Conservation (phyloP, 139 green algal genomes). For the Micromonas pusilla region DNA sequence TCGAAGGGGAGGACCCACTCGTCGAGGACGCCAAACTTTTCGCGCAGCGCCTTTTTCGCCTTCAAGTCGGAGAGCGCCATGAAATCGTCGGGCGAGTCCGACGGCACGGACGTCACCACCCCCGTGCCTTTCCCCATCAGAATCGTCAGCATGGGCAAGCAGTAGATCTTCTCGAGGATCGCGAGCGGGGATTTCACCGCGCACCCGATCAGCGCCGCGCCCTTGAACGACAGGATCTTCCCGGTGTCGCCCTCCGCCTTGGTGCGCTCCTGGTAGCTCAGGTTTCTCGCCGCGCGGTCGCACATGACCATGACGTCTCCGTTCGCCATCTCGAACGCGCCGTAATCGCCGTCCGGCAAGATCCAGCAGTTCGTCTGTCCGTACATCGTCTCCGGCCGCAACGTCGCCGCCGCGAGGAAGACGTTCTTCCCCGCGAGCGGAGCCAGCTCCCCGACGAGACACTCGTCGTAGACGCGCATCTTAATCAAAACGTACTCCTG, state of each 20-base stretch:
- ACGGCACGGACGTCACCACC: conserved; percentile 92
- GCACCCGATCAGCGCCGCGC: conserved; percentile 85
- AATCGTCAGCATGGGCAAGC: conserved; percentile 95
- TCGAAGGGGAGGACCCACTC: conserved; percentile 94
- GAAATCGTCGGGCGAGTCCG: conserved; percentile 94
- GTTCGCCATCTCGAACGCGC: conserved; percentile 60
- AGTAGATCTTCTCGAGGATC: conserved; percentile 74
- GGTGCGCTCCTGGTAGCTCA: conserved; percentile 77
- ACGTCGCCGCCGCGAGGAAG: conserved; percentile 87
- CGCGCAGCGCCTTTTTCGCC: conserved; percentile 80
- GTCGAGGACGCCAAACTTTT: conserved; percentile 88
- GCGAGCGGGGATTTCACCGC: conserved; percentile 50
- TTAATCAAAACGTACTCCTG: conserved; percentile 98
- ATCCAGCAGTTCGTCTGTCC: conserved; percentile 97
- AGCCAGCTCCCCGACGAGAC: conserved; percentile 58
- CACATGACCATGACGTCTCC: conserved; percentile 84
- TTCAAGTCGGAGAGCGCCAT: conserved; percentile 84
- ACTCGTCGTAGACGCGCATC: conserved; percentile 73
- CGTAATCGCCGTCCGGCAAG: conserved; percentile 92
- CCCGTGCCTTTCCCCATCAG: conserved; percentile 95
- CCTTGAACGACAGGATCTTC: conserved; percentile 71
- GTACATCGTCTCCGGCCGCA: conserved; percentile 98
- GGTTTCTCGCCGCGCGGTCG: conserved; percentile 79
- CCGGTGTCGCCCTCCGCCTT: conserved; percentile 60
- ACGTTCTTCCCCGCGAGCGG: conserved; percentile 60